These are phyloP conservation scores for Vaucheria bursata DNA, from an alignment of 352 stramenopile genomes.

Conservation along the genomic window DNA sequence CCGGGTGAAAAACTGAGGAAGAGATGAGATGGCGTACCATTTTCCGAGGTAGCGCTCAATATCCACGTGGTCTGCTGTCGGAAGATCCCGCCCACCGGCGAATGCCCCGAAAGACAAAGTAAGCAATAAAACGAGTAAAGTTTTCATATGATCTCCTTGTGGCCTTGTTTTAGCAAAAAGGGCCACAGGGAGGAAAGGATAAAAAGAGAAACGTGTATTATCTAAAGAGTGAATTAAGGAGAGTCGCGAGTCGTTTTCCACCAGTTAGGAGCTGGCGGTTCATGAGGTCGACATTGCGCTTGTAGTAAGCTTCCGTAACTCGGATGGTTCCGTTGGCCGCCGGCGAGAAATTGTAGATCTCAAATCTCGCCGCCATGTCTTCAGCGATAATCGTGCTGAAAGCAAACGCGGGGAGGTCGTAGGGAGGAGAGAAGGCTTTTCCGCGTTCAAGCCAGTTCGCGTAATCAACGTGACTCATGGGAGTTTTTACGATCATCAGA, in stretches of 20 bases:
- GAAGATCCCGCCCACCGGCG: too few relatives aligned
- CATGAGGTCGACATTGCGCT: neutral
- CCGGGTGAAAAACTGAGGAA: too few relatives aligned
- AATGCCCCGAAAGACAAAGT: too few relatives aligned
- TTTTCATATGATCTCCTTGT: too few relatives aligned
- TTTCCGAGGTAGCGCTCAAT: too few relatives aligned
- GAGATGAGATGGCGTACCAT: too few relatives aligned
- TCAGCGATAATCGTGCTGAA: neutral
- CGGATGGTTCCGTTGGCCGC: neutral
- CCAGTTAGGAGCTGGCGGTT: neutral
- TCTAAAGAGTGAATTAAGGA: neutral
- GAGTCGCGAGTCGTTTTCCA: neutral
- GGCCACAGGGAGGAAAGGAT: too few relatives aligned
- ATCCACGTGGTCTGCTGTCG: too few relatives aligned
- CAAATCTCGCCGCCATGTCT: neutral
- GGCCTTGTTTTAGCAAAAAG: too few relatives aligned
- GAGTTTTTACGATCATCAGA: neutral
- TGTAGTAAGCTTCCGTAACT: neutral
- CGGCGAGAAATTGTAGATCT: constrained; percentile 3
- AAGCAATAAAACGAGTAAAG: too few relatives aligned
- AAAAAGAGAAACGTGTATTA: too few relatives aligned
- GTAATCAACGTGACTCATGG: neutral
- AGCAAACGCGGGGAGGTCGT: neutral
- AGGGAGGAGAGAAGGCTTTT: neutral
- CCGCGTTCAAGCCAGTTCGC: neutral